Evolutionary conservation across 345 rosid species (phyloP), one percentile per base, ranked within the genome.

Genomic region (Aurinia saxatilis): DNA sequence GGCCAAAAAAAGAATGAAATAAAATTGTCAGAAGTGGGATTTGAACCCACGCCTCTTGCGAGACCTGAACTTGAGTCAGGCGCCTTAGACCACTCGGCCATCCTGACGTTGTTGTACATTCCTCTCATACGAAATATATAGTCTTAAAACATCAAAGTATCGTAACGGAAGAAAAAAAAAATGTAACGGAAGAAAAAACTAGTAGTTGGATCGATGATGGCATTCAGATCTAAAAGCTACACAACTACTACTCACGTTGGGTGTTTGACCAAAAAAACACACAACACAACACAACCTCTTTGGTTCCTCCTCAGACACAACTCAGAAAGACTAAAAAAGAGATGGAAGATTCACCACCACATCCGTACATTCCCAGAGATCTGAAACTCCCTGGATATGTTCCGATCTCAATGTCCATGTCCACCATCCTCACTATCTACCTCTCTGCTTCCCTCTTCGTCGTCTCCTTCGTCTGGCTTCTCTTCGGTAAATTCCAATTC

Each of bases 1-100:
- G n/a, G n/a, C n/a, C n/a, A n/a, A n/a, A n/a, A n/a, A n/a, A n/a
- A n/a, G n/a, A n/a, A n/a, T n/a, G n/a, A 23, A 38, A 8, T 2
- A 18, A 4, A 5, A 27, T 1, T 27, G 31, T 27, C 31, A 27
- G 31, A 27, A 27, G 31, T 27, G 31, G 31, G 31, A 27, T 27
- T 27, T 27, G 31, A 27, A 27, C 31, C 31, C 31, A 27, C 31
- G 31, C 31, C 31, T 27, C 31, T 27, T 6, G 5, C 31, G 31
- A 18, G 86, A 79, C 81, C 84, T 80, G 82, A 82, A 84, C 82
- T 87, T 81, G 87, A 81, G 91, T 81, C 88, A 79, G 84, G 88
- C 88, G 88, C 82, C 87, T 82, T 81, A 78, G 88, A 87, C 88
- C 91, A 78, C 90, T 82, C 84, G 87, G 90, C 87, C 86, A 83